phyloP scores from a whole-genome alignment of 129 eudicot genomes.

The Flaveria bidentis region DNA sequence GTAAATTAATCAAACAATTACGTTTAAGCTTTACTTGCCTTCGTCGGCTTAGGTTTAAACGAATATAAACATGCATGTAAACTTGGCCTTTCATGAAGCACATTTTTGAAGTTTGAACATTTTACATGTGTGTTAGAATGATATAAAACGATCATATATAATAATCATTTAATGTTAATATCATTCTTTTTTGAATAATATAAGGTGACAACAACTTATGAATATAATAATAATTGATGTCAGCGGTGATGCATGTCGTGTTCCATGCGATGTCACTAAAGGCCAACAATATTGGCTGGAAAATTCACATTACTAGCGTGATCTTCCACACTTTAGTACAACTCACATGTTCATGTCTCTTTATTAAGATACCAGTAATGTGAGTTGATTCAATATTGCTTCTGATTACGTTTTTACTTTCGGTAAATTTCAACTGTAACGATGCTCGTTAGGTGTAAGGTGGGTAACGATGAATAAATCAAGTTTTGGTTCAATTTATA shows the following conservation, averaged over 20 bases:
- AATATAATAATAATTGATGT: conserved; percentile 17
- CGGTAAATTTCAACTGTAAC: background rate
- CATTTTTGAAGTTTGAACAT: too few species aligned
- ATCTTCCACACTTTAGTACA: conserved; percentile 14
- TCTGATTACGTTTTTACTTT: background rate
- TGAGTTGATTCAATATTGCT: background rate
- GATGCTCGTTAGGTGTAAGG: background rate
- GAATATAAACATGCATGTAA: background rate
- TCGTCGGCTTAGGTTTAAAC: background rate
- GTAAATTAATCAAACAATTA: background rate
- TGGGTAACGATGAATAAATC: background rate
- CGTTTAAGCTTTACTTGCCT: background rate
- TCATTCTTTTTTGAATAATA: background rate
- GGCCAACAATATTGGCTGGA: conserved; percentile 18
- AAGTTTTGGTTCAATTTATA: background rate
- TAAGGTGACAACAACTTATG: conserved; percentile 5
- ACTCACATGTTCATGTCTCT: conserved; percentile 21
- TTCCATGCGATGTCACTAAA: background rate
- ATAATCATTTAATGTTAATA: background rate
- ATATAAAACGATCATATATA: background rate
- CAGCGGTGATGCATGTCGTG: conserved; percentile 10
- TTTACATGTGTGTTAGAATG: background rate
- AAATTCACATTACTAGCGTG: conserved; percentile 23
- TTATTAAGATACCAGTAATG: background rate
- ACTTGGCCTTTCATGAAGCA: background rate